Conservation (phyloP, 177 flowering plant species). For the Tripterygium wilfordii region DNA sequence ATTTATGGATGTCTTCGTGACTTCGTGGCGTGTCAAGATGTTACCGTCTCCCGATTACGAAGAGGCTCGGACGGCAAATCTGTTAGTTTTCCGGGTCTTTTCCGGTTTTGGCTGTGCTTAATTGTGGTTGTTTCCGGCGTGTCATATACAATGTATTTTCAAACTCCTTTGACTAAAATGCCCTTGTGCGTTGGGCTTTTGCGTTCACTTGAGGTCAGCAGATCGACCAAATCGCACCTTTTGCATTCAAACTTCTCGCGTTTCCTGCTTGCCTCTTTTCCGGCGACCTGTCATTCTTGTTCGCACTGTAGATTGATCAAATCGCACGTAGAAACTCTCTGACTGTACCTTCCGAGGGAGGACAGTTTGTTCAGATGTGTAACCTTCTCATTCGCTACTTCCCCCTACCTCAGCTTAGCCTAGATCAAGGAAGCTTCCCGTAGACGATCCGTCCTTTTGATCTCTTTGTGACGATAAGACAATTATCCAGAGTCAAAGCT, state of each 20-base stretch:
- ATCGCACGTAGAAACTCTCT: conserved; percentile 2
- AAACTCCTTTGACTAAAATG: conserved; percentile 11
- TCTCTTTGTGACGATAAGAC: conserved; percentile 2
- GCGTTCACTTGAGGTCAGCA: conserved; percentile 14
- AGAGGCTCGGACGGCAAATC: too few species aligned
- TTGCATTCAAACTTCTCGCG: conserved; percentile 12
- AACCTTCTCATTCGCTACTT: not conserved
- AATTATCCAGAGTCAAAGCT: too few species aligned
- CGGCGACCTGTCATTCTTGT: conserved; percentile 22
- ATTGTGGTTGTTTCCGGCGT: not conserved
- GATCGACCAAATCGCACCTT: not conserved
- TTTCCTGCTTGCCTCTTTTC: conserved; percentile 22
- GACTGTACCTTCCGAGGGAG: not conserved
- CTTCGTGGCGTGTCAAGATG: not conserved
- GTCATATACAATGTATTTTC: not conserved
- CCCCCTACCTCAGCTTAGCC: too few species aligned
- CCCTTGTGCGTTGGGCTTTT: conserved; percentile 4
- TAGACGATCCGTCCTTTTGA: not conserved
- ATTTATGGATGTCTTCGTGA: not conserved
- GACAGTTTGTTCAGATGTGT: conserved; percentile 13
- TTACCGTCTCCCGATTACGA: not conserved
- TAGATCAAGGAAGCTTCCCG: conserved; percentile 10
- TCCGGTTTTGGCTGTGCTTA: not conserved
- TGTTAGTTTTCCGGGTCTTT: too few species aligned
- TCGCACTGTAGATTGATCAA: conserved; percentile 8